Base-by-base conservation (phyloP, 495 filamentous ascomycete species). In the Aspergillus panamensis region DNA sequence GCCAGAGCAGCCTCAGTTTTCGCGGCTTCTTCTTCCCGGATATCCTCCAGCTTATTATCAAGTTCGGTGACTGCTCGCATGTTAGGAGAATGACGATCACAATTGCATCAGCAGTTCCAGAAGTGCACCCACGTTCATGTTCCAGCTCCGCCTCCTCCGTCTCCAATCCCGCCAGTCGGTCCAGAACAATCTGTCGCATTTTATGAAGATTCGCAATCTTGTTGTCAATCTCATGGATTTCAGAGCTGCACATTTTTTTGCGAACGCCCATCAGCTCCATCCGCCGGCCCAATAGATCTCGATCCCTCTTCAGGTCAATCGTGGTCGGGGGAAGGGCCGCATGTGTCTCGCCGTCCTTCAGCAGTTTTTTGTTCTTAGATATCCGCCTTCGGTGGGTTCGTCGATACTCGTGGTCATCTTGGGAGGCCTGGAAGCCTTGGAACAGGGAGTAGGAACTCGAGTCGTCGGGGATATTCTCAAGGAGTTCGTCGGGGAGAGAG, bases 171-270 rank as follows among this genome's bases (percentile, higher is more conserved):
- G 92, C 93, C 62, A 99, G 72, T 62, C 95, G 82, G 53, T 96
- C 93, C 37, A 99, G 69, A 19, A 97, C 87, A 55, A 97, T 96
- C 72, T 87, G 87, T 62, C 94, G 88, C 90, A 96, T 97, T 53
- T 84, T 89, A 62, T 92, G 87, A 52, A 97, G 76, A 69, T 97
- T 99, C 32, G 91, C 82, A 39, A 99, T 91, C 73, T 97, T 99
- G 73, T 87, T 92, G 69, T 99, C 94, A 50, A 99, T 96, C 68
- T 99, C 94, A 42, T 84, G 85, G 48, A 99, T 97, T 70, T 99
- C 94, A 56, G 89, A 84, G 64, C 91, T 93, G 67, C 92, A 92
- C 94, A 99, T 96, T 61, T 96, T 96, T 70, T 97, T 99, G 53
- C 95, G 84, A 40, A 99, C 82, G 10, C 86, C 79, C 75, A 97